A percentile compares a stretch with the other conserved stretches of the same genome.
Conservation (phyloP, 148 eudicot species). For the Camellia sinensis region DNA sequence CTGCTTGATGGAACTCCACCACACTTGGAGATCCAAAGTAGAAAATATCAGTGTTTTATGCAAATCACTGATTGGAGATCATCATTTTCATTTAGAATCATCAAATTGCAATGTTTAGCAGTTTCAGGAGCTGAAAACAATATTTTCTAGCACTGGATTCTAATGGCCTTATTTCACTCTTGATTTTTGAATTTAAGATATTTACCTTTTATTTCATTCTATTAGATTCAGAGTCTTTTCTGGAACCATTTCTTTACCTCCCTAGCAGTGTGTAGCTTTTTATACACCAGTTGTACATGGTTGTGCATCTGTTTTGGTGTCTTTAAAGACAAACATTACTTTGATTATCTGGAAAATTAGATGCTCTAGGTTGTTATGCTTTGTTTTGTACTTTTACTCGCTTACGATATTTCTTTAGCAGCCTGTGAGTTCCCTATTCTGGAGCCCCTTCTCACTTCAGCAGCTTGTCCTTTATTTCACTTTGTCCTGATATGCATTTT, state of each 20-base stretch:
- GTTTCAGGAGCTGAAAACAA: background rate
- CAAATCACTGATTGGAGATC: background rate
- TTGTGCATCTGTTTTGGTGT: background rate
- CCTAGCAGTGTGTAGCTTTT: background rate
- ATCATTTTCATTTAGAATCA: background rate
- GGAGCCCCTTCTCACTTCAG: background rate
- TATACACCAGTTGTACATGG: background rate
- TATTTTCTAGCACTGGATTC: background rate
- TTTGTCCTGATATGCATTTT: slow-evolving; percentile 6
- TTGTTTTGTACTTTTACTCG: background rate
- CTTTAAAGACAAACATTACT: background rate
- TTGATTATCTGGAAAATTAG: background rate
- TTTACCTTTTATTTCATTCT: too few relatives aligned
- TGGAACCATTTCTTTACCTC: background rate
- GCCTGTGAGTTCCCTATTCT: background rate
- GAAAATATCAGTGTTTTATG: too few relatives aligned
- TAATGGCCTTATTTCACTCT: background rate
- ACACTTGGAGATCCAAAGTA: too few relatives aligned
- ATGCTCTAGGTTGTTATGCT: background rate
- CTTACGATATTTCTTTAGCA: background rate
- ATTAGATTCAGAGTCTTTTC: background rate
- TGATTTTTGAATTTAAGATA: background rate
- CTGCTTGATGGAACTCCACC: background rate
- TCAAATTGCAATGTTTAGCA: background rate
- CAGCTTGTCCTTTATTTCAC: background rate